Base-by-base conservation (phyloP, 441 rosid genomes). In the Erodium trifolium region DNA sequence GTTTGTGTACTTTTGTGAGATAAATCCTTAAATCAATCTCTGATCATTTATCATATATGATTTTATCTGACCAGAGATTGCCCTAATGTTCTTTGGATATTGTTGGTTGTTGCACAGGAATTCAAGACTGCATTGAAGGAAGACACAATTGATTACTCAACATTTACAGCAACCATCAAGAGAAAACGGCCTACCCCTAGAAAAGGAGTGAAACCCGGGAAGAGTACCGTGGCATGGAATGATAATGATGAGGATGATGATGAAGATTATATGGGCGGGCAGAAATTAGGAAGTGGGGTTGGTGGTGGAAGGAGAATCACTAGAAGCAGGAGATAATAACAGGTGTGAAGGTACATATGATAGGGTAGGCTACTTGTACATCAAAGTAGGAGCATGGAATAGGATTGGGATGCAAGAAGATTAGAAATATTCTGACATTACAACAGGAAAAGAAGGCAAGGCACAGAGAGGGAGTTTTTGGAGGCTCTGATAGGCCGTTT, bases 121-220 rank as follows among this genome's bases (percentile, higher is more conserved):
- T 92, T 86, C 51, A 95, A 92, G 78, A 86, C 74, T 39, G 95
- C 99, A 0, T 78, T 92, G 80, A 86, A 84, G 80, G 99, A 95
- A 77, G 98, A 95, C 76, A 82, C 97, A 19, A 65, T 89, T 0
- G 98, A 95, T 81, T 91, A 86, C 79, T 67, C 87, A 0, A 79
- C 83, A 5, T 95, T 85, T 78, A 87, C 98, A 41, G 84, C 97
- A 13, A 92, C 77, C 78, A 82, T 91, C 64, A 95, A 96, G 80
- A 82, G 92, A 74, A 96, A 93, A 75, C 89, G 98, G 0, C 89
- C 92, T 13, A 75, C 84, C 35, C 83, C 87, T 0, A 75, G 86
- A 72, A 92, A 83, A 77, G 83, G 79, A 67, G 78, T 78, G 17
- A 82, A 72, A 75, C 37, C 78, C 0, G 78, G 85, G 1, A 43